Evolutionary conservation across 2,329 filamentous ascomycete species (phyloP), one percentile per base, ranked within the genome.

Genomic region (Chalaropsis thielavioides): DNA sequence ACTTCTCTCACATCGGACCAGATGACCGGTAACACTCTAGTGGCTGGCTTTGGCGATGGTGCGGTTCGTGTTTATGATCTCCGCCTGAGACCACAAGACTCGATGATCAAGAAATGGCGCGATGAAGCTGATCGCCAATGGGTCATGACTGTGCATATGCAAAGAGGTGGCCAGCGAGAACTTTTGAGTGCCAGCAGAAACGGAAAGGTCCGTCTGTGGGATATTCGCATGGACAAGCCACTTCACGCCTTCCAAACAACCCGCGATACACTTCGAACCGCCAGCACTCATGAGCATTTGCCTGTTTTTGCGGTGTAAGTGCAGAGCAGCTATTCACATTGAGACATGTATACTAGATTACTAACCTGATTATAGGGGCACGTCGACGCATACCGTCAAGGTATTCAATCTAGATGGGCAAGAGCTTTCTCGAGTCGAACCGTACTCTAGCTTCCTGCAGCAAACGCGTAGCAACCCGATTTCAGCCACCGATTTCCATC

Each of bases 91-190:
- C 88, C 91, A 1, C 88, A 90, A 67, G 90, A 94, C 64, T 88
- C 89, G 19, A 96, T 97, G 92, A 88, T 96, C 64, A 90, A 89
- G 75, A 92, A 92, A 70, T 99, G 94, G 92, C 94, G 95, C 73
- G 90, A 96, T 71, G 92, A 97, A 72, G 76, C 77, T 11, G 82
- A 85, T 71, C 86, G 87, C 67, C 90, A 95, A 70, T 99, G 94
- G 94, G 87, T 99, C 74, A 92, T 91, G 71, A 94, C 90, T 69
- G 90, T 96, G 15, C 94, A 97, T 73, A 91, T 99, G 84, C 94
- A 99, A 75, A 88, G 94, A 54, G 94, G 94, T 67, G 94, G 94
- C 1, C 86, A 96, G 74, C 83, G 94, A 66, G 94, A 99, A 75
- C 81, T 99, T 51, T 80, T 99, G 63, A 92, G 88, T 54, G 94